Conservation (phyloP, 192 early-diverging fungal species). For the Pilaira anomala region DNA sequence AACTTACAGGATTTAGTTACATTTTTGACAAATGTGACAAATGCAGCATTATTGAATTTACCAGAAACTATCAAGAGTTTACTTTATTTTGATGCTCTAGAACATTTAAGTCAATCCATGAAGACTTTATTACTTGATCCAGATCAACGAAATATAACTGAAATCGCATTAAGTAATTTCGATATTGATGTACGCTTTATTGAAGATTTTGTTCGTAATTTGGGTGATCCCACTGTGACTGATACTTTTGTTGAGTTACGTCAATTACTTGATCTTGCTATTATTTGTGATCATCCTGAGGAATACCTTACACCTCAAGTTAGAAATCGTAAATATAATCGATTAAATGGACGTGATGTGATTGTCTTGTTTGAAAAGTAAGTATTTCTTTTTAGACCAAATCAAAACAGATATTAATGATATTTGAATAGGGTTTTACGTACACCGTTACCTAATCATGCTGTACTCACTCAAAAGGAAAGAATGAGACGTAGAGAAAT, state of each 20-base stretch:
- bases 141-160: slow-evolving; percentile 57
- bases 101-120: slow-evolving; percentile 62
- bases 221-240: slow-evolving; percentile 65
- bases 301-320: slow-evolving; percentile 67
- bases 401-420: not conserved
- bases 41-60: slow-evolving; percentile 64
- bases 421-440: slow-evolving; percentile 20
- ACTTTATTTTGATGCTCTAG: slow-evolving; percentile 73
- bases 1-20: slow-evolving; percentile 74
- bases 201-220: slow-evolving; percentile 62
- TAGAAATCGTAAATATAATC: slow-evolving; percentile 62
- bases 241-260: slow-evolving; percentile 69
- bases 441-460: slow-evolving; percentile 11
- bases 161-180: slow-evolving; percentile 56
- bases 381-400: slow-evolving; percentile 17
- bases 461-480: slow-evolving; percentile 14
- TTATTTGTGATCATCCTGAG: slow-evolving; percentile 66
- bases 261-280: slow-evolving; percentile 65
- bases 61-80: slow-evolving; percentile 59
- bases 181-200: slow-evolving; percentile 69
- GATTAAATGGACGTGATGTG: slow-evolving; percentile 60
- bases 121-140: slow-evolving; percentile 64
- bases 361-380: slow-evolving; percentile 82
- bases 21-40: slow-evolving; percentile 65
- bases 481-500: slow-evolving; percentile 37